Base-by-base conservation (phyloP, 176 grass and related monocot species). In the Luzula sylvatica region DNA sequence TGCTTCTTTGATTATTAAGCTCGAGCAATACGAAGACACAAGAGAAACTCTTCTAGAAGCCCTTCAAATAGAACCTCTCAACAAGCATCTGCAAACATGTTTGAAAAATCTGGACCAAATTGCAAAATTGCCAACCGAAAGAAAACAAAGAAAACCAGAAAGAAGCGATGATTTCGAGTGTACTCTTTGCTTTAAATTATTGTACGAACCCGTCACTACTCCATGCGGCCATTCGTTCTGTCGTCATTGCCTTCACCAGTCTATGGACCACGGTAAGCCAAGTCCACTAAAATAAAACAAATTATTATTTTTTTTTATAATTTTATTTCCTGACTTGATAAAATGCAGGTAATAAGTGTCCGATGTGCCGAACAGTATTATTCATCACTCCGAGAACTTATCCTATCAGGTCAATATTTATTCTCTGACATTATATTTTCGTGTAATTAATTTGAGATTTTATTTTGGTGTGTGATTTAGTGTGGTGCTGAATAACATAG, bases 201-300 rank as follows among this genome's bases (percentile, higher is more conserved):
- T 98, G 64, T 87, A 83, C 73, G 78, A 98, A 87, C 92, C 92
- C 44, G 92, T 98, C 38, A 98, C 92, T 68, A 98, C 92, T 49
- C 92, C 92, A 56, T 98, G 92, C 82, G 92, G 92, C 20, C 92
- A 98, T 72, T 90, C 92, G n/a, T 90, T 98, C 70, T 98, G 92
- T 65, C 78, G 92, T 26, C 73, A 75, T 55, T 98, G 92, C 65
- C 61, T 90, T 43, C 81, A 87, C 79, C 92, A 98, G 56, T 78
- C 92, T 60, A 90, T 90, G 92, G 92, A 98, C 69, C 92, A 98
- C 60, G 72, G 92, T 98, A 52, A 82, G 78, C 63, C 40, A 64
- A 32, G 26, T 21, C 27, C 67, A 68, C 50, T 24, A 56, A 41
- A 32, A 65, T 23, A 69, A 62, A 72, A 57, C 45, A 53, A 56